phyloP scores from a whole-genome alignment of 2,329 filamentous ascomycete species.

The Ophioceras dolichostomum region DNA sequence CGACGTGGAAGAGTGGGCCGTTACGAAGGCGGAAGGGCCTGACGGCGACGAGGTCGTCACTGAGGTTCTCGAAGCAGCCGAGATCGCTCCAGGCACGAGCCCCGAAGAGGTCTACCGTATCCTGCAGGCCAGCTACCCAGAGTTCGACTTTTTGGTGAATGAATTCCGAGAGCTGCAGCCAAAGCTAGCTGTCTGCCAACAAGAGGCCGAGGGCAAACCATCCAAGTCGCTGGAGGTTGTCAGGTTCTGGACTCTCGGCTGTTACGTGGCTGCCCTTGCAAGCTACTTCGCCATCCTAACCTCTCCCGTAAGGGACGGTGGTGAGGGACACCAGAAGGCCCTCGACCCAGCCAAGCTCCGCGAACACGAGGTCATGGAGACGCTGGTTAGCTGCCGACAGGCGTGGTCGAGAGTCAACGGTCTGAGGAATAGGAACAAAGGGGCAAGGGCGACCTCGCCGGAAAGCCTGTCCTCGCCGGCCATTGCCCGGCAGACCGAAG shows the following conservation, averaged over 20 bases:
- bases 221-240: slow-evolving; percentile 47
- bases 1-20: slow-evolving; percentile 77
- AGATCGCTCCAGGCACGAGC: slow-evolving; percentile 70
- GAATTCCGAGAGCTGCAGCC: slow-evolving; percentile 68
- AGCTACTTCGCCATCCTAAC: slow-evolving; percentile 95
- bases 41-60: slow-evolving; percentile 52
- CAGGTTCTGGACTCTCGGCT: slow-evolving; percentile 69
- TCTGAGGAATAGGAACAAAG: slow-evolving; percentile 25
- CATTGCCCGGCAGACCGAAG: slow-evolving; percentile 13
- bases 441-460: no score
- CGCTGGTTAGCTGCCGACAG: slow-evolving; percentile 64
- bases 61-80: slow-evolving; percentile 73
- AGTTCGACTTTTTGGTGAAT: slow-evolving; percentile 75
- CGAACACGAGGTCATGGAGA: slow-evolving; percentile 86
- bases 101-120: slow-evolving; percentile 63
- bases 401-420: slow-evolving; percentile 67
- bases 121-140: slow-evolving; percentile 73
- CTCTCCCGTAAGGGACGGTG: slow-evolving; percentile 55
- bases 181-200: slow-evolving; percentile 44
- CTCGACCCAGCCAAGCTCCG: slow-evolving; percentile 68
- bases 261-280: slow-evolving; percentile 74
- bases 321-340: slow-evolving; percentile 34
- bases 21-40: slow-evolving; percentile 34
- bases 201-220: slow-evolving; percentile 39
- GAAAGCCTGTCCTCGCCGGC: background rate